Base-by-base conservation (phyloP, 352 stramenopile species). In the Pythium coloratum region DNA sequence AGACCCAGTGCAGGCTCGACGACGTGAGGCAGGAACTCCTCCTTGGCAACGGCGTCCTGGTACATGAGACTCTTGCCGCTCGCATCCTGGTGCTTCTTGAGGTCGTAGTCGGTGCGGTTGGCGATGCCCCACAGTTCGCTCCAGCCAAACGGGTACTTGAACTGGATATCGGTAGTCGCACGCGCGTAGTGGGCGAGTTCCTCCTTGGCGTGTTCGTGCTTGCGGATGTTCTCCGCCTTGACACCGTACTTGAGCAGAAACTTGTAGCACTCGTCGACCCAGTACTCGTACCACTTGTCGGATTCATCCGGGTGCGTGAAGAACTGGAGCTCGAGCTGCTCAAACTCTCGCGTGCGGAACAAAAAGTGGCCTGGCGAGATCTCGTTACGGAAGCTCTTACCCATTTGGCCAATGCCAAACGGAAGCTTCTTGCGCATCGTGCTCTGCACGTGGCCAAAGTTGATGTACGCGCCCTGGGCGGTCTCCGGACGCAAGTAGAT, bases 331-430 rank as follows among this genome's bases (percentile, higher is more conserved):
- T 99, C 97, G 54, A 99, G 95, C 82, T 99, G 97, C 78, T 99
- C 96, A 72, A 99, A 99, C 82, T 99, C 97, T 36, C 96, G 85
- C 59, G 84, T 97, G 59, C 97, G 94, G 72, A 99, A 99, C 57
- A 99, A 84, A 70, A 99, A 99, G 64, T 99, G 97, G 7, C 95
- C 81, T 0, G 96, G 95, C 12, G 95, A 99, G 70, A 99, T 99
- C 80, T 99, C 97, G 70, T 99, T 99, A 20, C 97, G 89, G 76
- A 99, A 99, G 57, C 95, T 97, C 73, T 99, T 99, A 66, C 97
- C 97, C 74, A 99, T 97, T 70, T 99, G 96, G 0, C 94, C 96
- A 62, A 99, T 96, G 14, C 96, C 96, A 69, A 99, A 99, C 20
- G 97, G 96, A 58, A 97, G 73, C 40, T 98, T 98, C 72, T 91